Conservation (phyloP, 345 rosid species). For the Gossypium anomalum region DNA sequence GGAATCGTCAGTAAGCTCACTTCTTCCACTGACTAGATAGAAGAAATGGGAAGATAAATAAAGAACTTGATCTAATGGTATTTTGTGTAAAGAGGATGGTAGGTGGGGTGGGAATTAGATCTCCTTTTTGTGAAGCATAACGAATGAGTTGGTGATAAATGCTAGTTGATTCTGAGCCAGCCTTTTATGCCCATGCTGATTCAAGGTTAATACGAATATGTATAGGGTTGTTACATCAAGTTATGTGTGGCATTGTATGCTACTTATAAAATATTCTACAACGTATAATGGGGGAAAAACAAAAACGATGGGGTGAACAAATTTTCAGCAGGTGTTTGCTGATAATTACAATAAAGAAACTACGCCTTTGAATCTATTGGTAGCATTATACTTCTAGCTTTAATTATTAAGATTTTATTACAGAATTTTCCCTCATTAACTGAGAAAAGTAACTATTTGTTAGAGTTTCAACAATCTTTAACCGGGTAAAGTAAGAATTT, state of each 20-base stretch:
- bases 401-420: no score
- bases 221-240: not conserved
- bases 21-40: not conserved
- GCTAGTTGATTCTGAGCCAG: not conserved
- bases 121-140: not conserved
- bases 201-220: not conserved
- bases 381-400: no score
- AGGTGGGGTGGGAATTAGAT: not conserved
- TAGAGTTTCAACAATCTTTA: no score
- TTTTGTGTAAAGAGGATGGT: not conserved
- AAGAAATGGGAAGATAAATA: not conserved
- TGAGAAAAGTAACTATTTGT: no score
- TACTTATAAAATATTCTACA: not conserved
- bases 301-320: not conserved
- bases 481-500: no score
- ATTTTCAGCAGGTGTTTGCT: not conserved
- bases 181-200: not conserved
- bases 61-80: not conserved
- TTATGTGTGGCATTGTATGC: not conserved
- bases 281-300: not conserved
- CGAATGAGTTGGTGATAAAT: not conserved
- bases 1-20: not conserved
- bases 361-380: no score
- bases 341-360: no score
- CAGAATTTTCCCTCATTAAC: no score